phyloP scores from a whole-genome alignment of 2,329 filamentous ascomycete species.

The Exophiala sp. region DNA sequence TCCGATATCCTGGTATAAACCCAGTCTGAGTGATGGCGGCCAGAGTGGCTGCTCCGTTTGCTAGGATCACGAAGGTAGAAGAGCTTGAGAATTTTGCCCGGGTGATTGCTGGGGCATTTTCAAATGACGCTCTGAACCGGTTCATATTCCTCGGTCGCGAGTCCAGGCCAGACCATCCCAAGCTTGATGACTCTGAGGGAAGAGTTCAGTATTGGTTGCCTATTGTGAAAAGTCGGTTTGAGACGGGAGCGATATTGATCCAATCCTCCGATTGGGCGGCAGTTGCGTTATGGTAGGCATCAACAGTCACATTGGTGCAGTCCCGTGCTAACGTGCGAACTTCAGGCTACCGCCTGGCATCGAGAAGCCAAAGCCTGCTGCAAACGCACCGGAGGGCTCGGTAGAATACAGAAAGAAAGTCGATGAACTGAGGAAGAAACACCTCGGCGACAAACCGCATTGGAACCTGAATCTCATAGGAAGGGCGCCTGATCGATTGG shows the following conservation, averaged over 20 bases:
- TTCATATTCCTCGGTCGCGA: slow-evolving; percentile 16
- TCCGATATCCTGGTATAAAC: background rate
- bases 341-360: slow-evolving; percentile 17
- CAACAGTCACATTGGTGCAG: background rate
- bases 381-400: slow-evolving; percentile 1
- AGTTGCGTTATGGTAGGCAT: slow-evolving; percentile 18
- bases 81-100: slow-evolving; percentile 6
- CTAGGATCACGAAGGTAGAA: background rate
- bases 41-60: background rate
- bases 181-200: slow-evolving; percentile 1
- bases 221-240: slow-evolving; percentile 4
- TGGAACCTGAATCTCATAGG: slow-evolving; percentile 23
- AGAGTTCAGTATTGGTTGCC: slow-evolving; percentile 13
- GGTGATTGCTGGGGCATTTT: slow-evolving; percentile 13
- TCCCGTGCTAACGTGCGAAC: too few relatives aligned
- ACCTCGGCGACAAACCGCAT: slow-evolving; percentile 10
- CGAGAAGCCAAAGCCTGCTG: slow-evolving; percentile 6
- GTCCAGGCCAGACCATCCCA: slow-evolving; percentile 18
- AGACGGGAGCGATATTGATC: slow-evolving; percentile 10
- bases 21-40: background rate
- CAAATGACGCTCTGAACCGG: slow-evolving; percentile 17
- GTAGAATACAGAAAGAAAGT: slow-evolving; percentile 13
- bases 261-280: slow-evolving; percentile 16
- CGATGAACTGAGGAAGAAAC: slow-evolving; percentile 12
- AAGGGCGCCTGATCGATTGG: slow-evolving; percentile 6